Percentiles rank a stretch among this genome's conserved stretches.
phyloP scores from a whole-genome alignment of 1,139 yeast species.

The Schizosaccharomyces versatilis region DNA sequence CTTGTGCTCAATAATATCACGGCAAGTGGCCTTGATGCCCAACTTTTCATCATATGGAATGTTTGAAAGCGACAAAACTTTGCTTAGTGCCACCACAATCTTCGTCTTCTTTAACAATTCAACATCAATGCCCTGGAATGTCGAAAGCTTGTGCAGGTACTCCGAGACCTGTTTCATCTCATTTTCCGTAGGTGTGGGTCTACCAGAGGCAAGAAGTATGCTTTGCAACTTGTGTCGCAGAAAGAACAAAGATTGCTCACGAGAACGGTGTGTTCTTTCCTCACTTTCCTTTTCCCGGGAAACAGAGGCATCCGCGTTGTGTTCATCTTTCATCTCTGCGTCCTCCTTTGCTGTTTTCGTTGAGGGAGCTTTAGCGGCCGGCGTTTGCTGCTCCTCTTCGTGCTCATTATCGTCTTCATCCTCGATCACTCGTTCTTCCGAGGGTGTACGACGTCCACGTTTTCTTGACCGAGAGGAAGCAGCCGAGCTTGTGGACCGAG shows the following conservation, averaged over 20 bases:
- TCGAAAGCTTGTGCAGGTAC: conserved; percentile 2
- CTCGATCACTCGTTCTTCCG: conserved; percentile 2
- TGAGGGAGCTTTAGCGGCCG: not conserved
- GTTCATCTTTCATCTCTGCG: not conserved
- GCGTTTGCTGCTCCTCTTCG: not conserved
- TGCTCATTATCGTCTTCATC: not conserved
- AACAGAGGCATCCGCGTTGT: conserved; percentile 1
- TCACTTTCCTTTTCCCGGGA: not conserved
- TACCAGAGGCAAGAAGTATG: conserved; percentile 3
- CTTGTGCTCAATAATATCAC: not conserved
- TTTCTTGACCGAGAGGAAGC: too few species aligned
- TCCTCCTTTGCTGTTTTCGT: conserved; percentile 2
- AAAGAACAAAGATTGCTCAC: conserved; percentile 4
- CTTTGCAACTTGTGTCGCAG: conserved; percentile 6
- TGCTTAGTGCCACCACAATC: conserved; percentile 4
- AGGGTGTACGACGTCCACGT: not conserved
- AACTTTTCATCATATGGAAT: conserved; percentile 3
- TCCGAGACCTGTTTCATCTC: conserved; percentile 1
- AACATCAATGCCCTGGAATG: conserved; percentile 4
- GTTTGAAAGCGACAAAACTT: not conserved
- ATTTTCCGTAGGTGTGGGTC: not conserved
- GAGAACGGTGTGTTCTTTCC: conserved; percentile 1
- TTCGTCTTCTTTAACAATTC: conserved; percentile 2
- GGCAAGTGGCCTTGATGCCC: not conserved
- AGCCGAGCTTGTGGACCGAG: too few species aligned